Conservation (phyloP, 1,284 basidiomycete genomes). For the Trichosporon inkin region DNA sequence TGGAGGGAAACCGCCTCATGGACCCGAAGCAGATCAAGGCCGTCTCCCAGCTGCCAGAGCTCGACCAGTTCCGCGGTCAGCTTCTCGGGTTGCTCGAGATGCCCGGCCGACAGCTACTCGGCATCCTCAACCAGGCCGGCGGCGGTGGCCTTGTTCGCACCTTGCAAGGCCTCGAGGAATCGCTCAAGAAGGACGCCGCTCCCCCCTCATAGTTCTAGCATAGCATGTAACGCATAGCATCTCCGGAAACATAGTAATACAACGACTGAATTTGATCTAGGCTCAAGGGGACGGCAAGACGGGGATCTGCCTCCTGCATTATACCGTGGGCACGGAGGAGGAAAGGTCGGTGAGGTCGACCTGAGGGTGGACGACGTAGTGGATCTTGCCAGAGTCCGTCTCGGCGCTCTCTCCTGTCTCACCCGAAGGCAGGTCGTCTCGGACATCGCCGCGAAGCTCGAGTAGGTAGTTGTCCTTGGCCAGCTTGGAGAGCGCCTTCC, state of each 20-base stretch:
- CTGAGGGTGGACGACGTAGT: constrained; percentile 50
- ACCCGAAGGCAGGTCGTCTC: constrained; percentile 63
- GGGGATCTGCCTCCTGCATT: neutral
- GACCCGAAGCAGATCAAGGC: constrained; percentile 27
- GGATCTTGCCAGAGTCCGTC: constrained; percentile 37
- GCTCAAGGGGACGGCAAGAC: neutral
- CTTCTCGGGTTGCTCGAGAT: constrained; percentile 49
- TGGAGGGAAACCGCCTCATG: constrained; percentile 42
- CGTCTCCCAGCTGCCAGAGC: constrained; percentile 46
- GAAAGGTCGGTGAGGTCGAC: constrained; percentile 50
- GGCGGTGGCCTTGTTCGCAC: constrained; percentile 49
- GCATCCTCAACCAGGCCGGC: constrained; percentile 41
- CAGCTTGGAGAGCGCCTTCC: constrained; percentile 81
- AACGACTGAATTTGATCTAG: neutral
- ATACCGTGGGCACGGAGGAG: constrained; percentile 30
- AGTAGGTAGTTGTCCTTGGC: constrained; percentile 88
- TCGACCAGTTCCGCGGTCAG: constrained; percentile 47
- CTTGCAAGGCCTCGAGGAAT: constrained; percentile 46
- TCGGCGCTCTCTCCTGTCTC: constrained; percentile 29
- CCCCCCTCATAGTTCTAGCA: constrained; percentile 11
- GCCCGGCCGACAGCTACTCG: constrained; percentile 42
- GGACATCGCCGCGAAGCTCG: constrained; percentile 73
- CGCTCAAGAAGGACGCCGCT: constrained; percentile 36
- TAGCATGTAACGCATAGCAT: constrained; percentile 26
- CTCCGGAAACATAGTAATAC: constrained; percentile 16